Percentiles rank a stretch among this genome's conserved stretches.
phyloP scores from a whole-genome alignment of 805 yeast genomes.

The Cyberlindnera galapagoensis region DNA sequence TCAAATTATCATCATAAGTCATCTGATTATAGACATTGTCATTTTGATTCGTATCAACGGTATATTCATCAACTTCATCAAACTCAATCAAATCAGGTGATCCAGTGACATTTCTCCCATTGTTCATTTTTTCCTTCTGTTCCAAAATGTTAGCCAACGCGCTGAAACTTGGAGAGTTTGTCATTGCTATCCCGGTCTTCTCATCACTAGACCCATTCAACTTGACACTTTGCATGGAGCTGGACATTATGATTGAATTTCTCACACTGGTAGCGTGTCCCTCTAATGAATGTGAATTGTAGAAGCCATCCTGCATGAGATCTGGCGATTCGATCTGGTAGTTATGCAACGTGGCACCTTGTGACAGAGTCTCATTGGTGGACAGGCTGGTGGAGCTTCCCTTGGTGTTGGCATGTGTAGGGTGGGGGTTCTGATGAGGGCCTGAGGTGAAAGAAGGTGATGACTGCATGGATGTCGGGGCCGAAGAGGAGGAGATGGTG shows the following conservation, averaged over 20 bases:
- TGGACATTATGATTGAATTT: conserved; percentile 19
- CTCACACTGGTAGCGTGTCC: conserved; percentile 20
- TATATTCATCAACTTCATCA: conserved; percentile 23
- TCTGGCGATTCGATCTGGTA: conserved; percentile 17
- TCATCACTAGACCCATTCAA: conserved; percentile 2
- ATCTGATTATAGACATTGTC: too few relatives aligned
- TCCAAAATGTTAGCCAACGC: conserved; percentile 35
- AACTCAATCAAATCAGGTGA: conserved; percentile 33
- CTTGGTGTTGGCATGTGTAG: conserved; percentile 1
- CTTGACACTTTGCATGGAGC: conserved; percentile 19
- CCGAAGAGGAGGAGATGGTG: conserved; percentile 10
- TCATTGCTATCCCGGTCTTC: conserved; percentile 25
- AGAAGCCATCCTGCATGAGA: conserved; percentile 16
- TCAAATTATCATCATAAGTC: too few relatives aligned
- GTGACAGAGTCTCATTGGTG: conserved; percentile 1
- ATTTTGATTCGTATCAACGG: too few relatives aligned
- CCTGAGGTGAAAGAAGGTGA: too few relatives aligned
- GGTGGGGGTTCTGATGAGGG: too few relatives aligned
- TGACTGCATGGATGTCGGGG: conserved; percentile 14
- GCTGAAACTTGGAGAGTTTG: conserved; percentile 37
- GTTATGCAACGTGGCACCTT: conserved; percentile 3
- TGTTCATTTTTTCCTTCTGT: conserved; percentile 21
- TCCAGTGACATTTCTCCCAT: background rate
- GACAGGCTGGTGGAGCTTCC: background rate
- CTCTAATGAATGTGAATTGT: conserved; percentile 11